Evolutionary conservation across 1,139 yeast species (phyloP).

Genomic region (Candida sojae): DNA sequence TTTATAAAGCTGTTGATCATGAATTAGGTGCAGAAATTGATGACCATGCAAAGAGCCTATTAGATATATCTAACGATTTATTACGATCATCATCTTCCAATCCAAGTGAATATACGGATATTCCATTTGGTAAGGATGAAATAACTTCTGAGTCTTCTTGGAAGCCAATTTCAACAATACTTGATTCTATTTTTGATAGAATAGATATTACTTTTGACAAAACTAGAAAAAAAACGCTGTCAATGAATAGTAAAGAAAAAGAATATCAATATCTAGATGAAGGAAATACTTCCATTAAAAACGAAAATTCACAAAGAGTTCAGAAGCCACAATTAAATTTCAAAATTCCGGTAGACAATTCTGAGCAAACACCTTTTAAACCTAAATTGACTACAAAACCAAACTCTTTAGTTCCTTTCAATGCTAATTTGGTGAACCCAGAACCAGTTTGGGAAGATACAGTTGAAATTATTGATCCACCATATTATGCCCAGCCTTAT

Average conservation of each 20-base stretch:
- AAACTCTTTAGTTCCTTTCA: constrained; percentile 57
- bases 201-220: constrained; percentile 63
- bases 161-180: constrained; percentile 59
- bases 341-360: constrained; percentile 61
- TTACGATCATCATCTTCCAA: constrained; percentile 31
- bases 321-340: constrained; percentile 76
- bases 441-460: constrained; percentile 30
- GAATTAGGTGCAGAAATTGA: constrained; percentile 45
- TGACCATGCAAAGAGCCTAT: constrained; percentile 43
- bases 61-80: constrained; percentile 56
- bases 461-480: constrained; percentile 46
- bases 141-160: constrained; percentile 44
- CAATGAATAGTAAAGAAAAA: constrained; percentile 1
- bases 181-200: constrained; percentile 76
- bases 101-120: constrained; percentile 20
- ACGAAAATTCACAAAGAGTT: constrained; percentile 38
- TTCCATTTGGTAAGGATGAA: constrained; percentile 41
- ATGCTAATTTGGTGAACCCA: constrained; percentile 43
- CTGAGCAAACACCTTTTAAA: constrained; percentile 69
- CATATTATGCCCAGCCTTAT: constrained; percentile 82
- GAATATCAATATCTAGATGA: constrained; percentile 15
- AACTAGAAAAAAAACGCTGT: constrained; percentile 12
- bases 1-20: constrained; percentile 69
- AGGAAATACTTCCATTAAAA: constrained; percentile 13
- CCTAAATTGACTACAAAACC: constrained; percentile 78